These are phyloP conservation scores for Penicillium antarcticum DNA, from an alignment of 495 filamentous ascomycete genomes.

Conservation along the genomic window DNA sequence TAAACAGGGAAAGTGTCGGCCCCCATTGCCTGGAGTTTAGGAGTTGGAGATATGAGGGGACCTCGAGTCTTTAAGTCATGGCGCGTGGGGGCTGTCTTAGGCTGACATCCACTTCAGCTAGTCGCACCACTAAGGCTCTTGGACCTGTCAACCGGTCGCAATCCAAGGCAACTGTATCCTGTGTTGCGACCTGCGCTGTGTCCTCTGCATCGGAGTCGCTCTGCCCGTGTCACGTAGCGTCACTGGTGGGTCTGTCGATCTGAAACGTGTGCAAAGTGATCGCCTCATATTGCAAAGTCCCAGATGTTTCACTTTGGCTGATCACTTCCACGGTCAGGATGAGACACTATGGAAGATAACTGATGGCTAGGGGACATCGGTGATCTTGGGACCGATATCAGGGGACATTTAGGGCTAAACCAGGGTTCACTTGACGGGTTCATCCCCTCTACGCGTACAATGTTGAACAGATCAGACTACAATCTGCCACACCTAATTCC, in stretches of 20 bases:
- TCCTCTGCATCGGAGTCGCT: neutral
- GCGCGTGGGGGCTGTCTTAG: conserved; percentile 8
- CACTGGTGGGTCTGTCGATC: conserved; percentile 23
- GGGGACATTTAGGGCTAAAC: neutral
- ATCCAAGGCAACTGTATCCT: neutral
- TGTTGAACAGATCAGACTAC: neutral
- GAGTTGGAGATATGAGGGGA: conserved; percentile 5
- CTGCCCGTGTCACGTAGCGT: conserved; percentile 9
- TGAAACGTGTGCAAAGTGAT: conserved; percentile 1
- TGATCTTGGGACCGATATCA: no score
- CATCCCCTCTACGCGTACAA: neutral
- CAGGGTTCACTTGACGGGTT: neutral
- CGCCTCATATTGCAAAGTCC: neutral
- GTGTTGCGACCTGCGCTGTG: neutral
- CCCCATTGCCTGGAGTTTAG: conserved; percentile 16
- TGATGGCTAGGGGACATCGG: no score
- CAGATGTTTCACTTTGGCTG: neutral
- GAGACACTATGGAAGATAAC: no score
- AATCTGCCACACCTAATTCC: neutral
- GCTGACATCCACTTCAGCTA: conserved; percentile 2
- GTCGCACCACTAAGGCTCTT: neutral
- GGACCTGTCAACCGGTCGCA: neutral
- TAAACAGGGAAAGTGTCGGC: neutral
- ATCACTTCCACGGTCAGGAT: no score
- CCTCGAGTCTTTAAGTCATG: neutral